A percentile compares a stretch with the other conserved stretches of the same genome.
phyloP scores from a whole-genome alignment of 2,329 filamentous ascomycete species.

The Penicillium nordicum region DNA sequence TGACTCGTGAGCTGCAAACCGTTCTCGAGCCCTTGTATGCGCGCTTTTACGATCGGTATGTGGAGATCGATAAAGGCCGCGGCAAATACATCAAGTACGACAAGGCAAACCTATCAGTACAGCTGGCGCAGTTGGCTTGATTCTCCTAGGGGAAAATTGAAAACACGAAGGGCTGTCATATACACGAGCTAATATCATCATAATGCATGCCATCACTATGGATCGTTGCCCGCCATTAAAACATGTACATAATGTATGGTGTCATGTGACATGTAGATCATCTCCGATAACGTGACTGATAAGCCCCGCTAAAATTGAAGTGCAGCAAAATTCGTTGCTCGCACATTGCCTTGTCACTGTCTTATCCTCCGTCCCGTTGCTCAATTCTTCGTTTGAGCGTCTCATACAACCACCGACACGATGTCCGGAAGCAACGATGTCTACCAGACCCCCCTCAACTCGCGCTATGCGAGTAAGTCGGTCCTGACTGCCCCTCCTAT shows the following conservation, averaged over 20 bases:
- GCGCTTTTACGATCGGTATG: constrained; percentile 94
- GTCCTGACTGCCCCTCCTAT: constrained; percentile 8
- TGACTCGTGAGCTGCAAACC: constrained; percentile 80
- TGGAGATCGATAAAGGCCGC: constrained; percentile 95
- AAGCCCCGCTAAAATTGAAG: constrained; percentile 32
- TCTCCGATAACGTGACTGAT: constrained; percentile 37
- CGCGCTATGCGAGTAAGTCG: constrained; percentile 64
- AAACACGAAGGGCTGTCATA: not conserved
- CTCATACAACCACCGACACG: constrained; percentile 17
- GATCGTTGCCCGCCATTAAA: not conserved
- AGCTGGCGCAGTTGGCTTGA: constrained; percentile 43
- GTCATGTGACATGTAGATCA: constrained; percentile 15
- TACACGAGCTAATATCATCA: constrained; percentile 11
- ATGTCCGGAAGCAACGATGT: constrained; percentile 49
- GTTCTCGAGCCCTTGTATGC: constrained; percentile 93
- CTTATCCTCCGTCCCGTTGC: constrained; percentile 13
- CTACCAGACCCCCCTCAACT: constrained; percentile 66
- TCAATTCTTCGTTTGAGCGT: constrained; percentile 26
- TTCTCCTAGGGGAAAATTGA: not conserved
- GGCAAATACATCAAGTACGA: constrained; percentile 99
- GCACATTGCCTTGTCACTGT: constrained; percentile 18
- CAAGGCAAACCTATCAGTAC: constrained; percentile 71
- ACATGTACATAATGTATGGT: not conserved
- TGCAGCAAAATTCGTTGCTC: constrained; percentile 33
- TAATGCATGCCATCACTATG: not conserved